Evolutionary conservation across 352 stramenopile species (phyloP), one percentile per base, ranked within the genome.

Genomic region (Globisporangium takayamanum): DNA sequence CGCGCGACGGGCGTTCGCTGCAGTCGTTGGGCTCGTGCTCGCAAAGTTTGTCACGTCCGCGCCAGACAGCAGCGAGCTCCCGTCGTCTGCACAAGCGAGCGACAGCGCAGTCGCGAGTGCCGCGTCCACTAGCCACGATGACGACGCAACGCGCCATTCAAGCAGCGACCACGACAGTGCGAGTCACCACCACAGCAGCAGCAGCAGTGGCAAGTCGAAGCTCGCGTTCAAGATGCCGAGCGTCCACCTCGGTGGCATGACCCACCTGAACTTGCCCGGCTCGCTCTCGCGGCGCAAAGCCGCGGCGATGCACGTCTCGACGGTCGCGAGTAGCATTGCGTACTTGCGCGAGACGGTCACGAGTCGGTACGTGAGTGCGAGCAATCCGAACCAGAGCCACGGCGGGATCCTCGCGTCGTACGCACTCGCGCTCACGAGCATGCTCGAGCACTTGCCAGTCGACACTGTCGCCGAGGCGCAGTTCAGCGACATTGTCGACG

Each of bases 261-360:
- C 73, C n/a, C 59, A 70, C 15, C 62, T 85, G 25, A 84, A 79
- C 26, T 57, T 84, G 37, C 60, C 67, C 26, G 36, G 51, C 1
- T 64, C 67, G 15, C 68, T 85, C 7, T 84, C 82, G 36, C 68
- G 82, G 4, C 72, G 77, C 22, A 92, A 92, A 59, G 66, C 76
- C 3, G 54, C 76, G 8, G 70, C 73, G 1, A 69, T 84, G 10
- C 74, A 86, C 57, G 89, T 95, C 42, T 85, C 84, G 3, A 89
- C 75, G 39, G 80, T 95, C 28, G 74, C 80, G 4, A 87, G 74
- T 50, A 78, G 90, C 20, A 67, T 95, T 22, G 46, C 83, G 15
- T 92, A 89, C 55, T 80, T 94, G 22, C 92, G 92, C 49, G 86
- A 95, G 16, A 70, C 82, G 44, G 51, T 95, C 20, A 66, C 64